Base-by-base conservation (phyloP, 805 yeast species). In the Myxozyma vanderwaltii region DNA sequence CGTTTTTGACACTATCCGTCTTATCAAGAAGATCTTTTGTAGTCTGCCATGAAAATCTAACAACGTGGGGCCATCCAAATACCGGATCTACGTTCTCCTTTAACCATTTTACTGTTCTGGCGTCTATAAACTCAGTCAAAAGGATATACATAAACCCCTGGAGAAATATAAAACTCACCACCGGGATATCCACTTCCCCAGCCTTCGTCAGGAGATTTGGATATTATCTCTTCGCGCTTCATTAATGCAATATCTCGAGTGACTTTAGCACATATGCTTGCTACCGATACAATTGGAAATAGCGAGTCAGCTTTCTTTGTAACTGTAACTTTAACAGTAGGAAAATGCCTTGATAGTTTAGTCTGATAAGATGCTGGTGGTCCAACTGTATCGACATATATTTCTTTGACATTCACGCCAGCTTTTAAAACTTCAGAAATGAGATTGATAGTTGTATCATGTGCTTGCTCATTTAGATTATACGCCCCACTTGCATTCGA, bases 161-260 rank as follows among this genome's bases (percentile, higher is more conserved):
- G 13, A 31, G 17, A 40, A n/a, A 33, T 24, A 21, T 6, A 35
- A 15, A 3, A 17, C 47, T 39, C 33, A 57, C 61, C 63, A 2
- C 91, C 82, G 0, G 99, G 98, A 72, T 94, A 94, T 0, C 99
- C 99, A 0, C 96, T 88, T 1, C 99, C 99, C 75, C 85, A 83
- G 31, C 73, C 76, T 53, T 54, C 52, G 26, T 38, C 54, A 17
- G 39, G 27, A 23, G 46, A 26, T 13, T 13, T 33, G n/a, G n/a
- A 12, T 7, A 21, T n/a, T 10, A 43, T 72, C 15, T 61, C 67
- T 19, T 64, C 67, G 12, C 63, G 53, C 13, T n/a, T 68, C 35
- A 74, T 65, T 61, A 88, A 73, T 43, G 82, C 79, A 47, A 82
- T 73, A 71, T 94, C 99, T 69, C 99, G 81, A 0, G 98, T 91